These are phyloP conservation scores for Candida freyschussii DNA, from an alignment of 1,139 yeast species.

Conservation along the genomic window DNA sequence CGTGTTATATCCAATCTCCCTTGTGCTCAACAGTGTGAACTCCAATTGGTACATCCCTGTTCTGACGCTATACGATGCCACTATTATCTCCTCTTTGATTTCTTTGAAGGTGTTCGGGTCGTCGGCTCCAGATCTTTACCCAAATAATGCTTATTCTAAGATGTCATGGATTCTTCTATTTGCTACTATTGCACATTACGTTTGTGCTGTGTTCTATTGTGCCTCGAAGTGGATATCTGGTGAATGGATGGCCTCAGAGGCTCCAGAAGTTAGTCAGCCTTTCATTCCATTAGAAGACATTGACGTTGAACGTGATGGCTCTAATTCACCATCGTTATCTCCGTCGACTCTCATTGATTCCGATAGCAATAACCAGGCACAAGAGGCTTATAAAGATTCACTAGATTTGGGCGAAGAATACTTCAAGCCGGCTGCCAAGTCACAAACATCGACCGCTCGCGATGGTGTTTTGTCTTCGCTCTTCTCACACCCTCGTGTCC, in stretches of 20 bases:
- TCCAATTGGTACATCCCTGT: conserved; percentile 56
- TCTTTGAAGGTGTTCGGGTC: conserved; percentile 55
- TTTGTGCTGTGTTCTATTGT: conserved; percentile 43
- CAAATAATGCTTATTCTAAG: conserved; percentile 65
- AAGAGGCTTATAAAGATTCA: conserved; percentile 16
- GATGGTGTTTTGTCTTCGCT: conserved; percentile 31
- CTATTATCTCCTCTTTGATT: conserved; percentile 48
- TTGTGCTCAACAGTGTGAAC: conserved; percentile 58
- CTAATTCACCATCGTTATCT: conserved; percentile 13
- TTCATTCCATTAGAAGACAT: conserved; percentile 27
- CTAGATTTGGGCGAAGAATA: conserved; percentile 15
- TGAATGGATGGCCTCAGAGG: conserved; percentile 25
- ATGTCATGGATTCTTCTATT: conserved; percentile 60
- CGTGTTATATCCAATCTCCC: conserved; percentile 62
- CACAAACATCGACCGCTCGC: conserved; percentile 16
- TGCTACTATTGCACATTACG: conserved; percentile 47
- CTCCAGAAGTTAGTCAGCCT: conserved; percentile 26
- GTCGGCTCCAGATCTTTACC: conserved; percentile 65
- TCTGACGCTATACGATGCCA: conserved; percentile 45
- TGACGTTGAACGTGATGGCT: conserved; percentile 17
- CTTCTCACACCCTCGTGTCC: conserved; percentile 30
- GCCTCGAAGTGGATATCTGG: conserved; percentile 39
- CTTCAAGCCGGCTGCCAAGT: conserved; percentile 7
- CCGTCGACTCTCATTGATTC: conserved; percentile 22
- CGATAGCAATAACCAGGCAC: conserved; percentile 6